Conservation (phyloP, 805 yeast species). For the Zygotorulaspora chibaensis region DNA sequence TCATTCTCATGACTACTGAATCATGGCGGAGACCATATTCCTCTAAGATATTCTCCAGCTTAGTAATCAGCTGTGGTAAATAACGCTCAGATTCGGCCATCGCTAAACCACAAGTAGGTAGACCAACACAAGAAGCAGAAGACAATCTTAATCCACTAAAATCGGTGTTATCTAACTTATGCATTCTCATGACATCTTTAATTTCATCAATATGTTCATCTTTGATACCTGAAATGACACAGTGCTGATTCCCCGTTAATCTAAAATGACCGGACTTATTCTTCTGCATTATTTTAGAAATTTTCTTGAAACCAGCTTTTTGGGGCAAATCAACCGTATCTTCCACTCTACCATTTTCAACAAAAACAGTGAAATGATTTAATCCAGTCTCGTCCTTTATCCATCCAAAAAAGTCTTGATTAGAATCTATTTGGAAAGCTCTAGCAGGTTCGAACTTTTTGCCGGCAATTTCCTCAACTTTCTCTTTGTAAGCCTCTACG, state of each 20-base stretch:
- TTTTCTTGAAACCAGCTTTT: conserved; percentile 75
- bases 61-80: conserved; percentile 74
- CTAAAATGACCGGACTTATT: conserved; percentile 78
- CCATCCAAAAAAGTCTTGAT: conserved; percentile 94
- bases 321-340: conserved; percentile 88
- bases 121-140: conserved; percentile 95
- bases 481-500: conserved; percentile 71
- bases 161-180: conserved; percentile 77
- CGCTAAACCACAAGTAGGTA: conserved; percentile 98
- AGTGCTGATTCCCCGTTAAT: conserved; percentile 93
- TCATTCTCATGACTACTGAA: conserved; percentile 94
- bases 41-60: conserved; percentile 82
- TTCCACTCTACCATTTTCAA: conserved; percentile 95
- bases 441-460: conserved; percentile 64
- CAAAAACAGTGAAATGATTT: conserved; percentile 89
- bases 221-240: conserved; percentile 66
- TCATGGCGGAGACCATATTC: conserved; percentile 92
- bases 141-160: conserved; percentile 82
- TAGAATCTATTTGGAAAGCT: conserved; percentile 75
- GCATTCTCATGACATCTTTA: conserved; percentile 61
- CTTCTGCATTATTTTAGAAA: conserved; percentile 65
- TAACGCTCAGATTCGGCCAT: conserved; percentile 96
- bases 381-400: conserved; percentile 74
- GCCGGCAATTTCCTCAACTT: conserved; percentile 83
- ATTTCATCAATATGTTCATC: conserved; percentile 62